Base-by-base conservation (phyloP, 192 early-diverging fungal species). In the Dissophora ornata region DNA sequence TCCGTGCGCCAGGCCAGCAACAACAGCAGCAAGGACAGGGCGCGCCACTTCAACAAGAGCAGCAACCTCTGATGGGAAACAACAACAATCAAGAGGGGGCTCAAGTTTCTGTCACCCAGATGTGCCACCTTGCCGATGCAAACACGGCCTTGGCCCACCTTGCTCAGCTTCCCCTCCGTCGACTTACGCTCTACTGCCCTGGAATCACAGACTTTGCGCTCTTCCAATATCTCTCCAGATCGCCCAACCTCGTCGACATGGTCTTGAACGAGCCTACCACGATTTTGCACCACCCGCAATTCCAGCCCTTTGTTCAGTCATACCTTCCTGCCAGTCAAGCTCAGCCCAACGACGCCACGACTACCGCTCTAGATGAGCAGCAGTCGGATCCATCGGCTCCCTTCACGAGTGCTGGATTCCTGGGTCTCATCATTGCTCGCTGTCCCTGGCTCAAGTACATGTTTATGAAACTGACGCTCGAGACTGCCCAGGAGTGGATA, bases 401-500 rank as follows among this genome's bases (percentile, higher is more conserved):
- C 4, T 51, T 67, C 21, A 67, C 64, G 9, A 77, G 73, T 33
- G 53, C 59, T 15, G 58, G 45, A 19, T 77, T 77, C 59, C 55
- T 77, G 32, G 32, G 29, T 1, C 32, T 77, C 13, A 51, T 77
- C 22, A 38, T 56, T 19, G 24, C 21, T 1, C 49, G 46, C 13
- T 67, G 63, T 32, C 59, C 58, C 25, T 62, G 64, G 45, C 49
- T 77, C 24, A 66, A 77, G 54, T 77, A 77, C 54, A 21, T 77
- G 64, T 77, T 77, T 18, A 77, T 77, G 64, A 77, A 77, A 38
- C 12, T 77, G 34, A 54, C 73, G 1, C 36, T 77, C 28, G 73
- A 77, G 45, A 77, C 64, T 21, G 73, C 73, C 0, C 73, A 77
- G 40, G 73, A 77, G 48, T 77, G 73, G 73, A 67, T 77, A 16